Conservation (phyloP, 2,329 filamentous ascomycete genomes). For the Ascochyta clinopodiicola region DNA sequence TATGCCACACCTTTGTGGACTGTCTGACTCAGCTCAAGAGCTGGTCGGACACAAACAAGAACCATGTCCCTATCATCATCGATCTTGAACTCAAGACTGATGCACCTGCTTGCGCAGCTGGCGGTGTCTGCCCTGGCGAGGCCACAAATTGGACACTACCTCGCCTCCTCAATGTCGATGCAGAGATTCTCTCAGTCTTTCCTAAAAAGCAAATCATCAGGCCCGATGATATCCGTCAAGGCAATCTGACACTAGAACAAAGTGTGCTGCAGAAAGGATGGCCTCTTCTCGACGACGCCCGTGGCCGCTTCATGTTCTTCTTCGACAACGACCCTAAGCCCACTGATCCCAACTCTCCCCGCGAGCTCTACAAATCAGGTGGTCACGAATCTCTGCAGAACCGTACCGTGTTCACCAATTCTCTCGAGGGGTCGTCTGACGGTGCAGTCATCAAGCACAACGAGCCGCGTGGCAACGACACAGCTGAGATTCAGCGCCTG, state of each 20-base stretch:
- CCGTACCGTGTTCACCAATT: constrained; percentile 58
- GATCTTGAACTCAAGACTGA: constrained; percentile 60
- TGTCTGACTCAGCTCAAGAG: constrained; percentile 54
- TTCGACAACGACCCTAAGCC: constrained; percentile 58
- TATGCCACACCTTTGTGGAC: constrained; percentile 56
- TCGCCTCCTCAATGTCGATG: constrained; percentile 54
- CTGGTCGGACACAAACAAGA: constrained; percentile 54
- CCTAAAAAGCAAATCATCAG: constrained; percentile 51
- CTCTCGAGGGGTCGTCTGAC: constrained; percentile 53
- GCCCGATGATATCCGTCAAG: constrained; percentile 56
- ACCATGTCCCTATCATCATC: constrained; percentile 57
- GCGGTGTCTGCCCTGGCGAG: constrained; percentile 49
- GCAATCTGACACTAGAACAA: constrained; percentile 54
- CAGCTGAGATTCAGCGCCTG: constrained; percentile 52
- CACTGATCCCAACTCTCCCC: constrained; percentile 34
- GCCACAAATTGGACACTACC: constrained; percentile 54
- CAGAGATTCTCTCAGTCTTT: constrained; percentile 57
- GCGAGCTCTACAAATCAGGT: constrained; percentile 49
- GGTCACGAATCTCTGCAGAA: constrained; percentile 51
- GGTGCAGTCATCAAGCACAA: constrained; percentile 61
- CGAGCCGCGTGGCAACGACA: constrained; percentile 47
- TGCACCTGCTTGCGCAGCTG: constrained; percentile 40
- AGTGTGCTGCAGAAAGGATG: constrained; percentile 57
- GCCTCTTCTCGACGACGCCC: constrained; percentile 54
- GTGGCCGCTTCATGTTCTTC: constrained; percentile 58